These are phyloP conservation scores for Penicillium paradoxum DNA, from an alignment of 495 filamentous ascomycete species.

Conservation along the genomic window DNA sequence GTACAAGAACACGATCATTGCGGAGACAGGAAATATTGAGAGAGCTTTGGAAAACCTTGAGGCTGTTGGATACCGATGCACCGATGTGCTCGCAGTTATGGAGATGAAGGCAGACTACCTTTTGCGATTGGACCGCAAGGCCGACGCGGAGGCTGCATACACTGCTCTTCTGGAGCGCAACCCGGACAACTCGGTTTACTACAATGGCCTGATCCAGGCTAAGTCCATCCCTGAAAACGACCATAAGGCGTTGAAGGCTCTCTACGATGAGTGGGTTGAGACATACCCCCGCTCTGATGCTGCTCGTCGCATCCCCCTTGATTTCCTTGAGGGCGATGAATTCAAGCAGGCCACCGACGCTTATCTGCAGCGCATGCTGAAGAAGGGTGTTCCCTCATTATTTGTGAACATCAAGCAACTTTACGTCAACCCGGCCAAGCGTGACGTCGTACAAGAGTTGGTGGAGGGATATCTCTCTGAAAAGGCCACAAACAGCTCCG, in stretches of 20 bases:
- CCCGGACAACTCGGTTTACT: slow-evolving; percentile 80
- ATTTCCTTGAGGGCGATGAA: slow-evolving; percentile 80
- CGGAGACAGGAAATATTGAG: slow-evolving; percentile 72
- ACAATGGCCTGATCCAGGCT: slow-evolving; percentile 64
- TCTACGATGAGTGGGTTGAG: slow-evolving; percentile 78
- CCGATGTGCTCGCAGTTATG: slow-evolving; percentile 85
- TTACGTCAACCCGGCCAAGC: slow-evolving; percentile 73
- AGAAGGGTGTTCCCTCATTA: slow-evolving; percentile 92
- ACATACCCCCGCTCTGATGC: slow-evolving; percentile 82
- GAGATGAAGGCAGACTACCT: slow-evolving; percentile 86
- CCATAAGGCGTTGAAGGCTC: slow-evolving; percentile 54
- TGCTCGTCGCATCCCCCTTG: slow-evolving; percentile 76
- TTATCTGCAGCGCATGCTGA: slow-evolving; percentile 82
- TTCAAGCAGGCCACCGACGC: slow-evolving; percentile 74
- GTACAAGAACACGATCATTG: slow-evolving; percentile 95
- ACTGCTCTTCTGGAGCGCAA: slow-evolving; percentile 77
- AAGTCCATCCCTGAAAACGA: slow-evolving; percentile 61
- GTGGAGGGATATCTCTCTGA: slow-evolving; percentile 71
- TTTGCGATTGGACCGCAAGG: slow-evolving; percentile 65
- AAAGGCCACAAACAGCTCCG: slow-evolving; percentile 39
- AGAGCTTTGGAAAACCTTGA: slow-evolving; percentile 85
- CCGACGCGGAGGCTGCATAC: slow-evolving; percentile 81
- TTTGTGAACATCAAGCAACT: slow-evolving; percentile 95
- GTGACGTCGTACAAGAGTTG: slow-evolving; percentile 64
- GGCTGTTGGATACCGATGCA: slow-evolving; percentile 63